Base-by-base conservation (phyloP, 768 basidiomycete genomes). In the Trametes punicea region DNA sequence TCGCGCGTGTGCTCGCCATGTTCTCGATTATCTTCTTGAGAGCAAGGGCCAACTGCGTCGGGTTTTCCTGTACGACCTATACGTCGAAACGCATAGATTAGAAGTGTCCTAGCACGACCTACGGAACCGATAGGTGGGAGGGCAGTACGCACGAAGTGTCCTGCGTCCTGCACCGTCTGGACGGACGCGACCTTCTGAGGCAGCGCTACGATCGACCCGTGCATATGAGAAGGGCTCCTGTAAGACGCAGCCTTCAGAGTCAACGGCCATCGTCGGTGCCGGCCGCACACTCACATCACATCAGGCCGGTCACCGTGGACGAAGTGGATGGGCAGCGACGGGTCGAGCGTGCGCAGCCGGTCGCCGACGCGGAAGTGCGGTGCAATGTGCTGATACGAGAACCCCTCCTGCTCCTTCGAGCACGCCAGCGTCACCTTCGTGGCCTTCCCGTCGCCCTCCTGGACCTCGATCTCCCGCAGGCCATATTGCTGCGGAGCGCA, bases 261-360 rank as follows among this genome's bases (percentile, higher is more conserved):
- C n/a, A n/a, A n/a, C n/a, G n/a, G n/a, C n/a, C n/a, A n/a, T n/a
- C n/a, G 34, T 15, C 6, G 13, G 15, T 36, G 15, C n/a, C n/a
- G n/a, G n/a, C n/a, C n/a, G n/a, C n/a, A n/a, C n/a, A 51, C 60
- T 23, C 42, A 55, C 56, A 62, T 55, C 29, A 56, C 29, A 33
- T 58, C 56, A 9, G n/a, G 27, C 1, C 56, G 56, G 15, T 47
- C 53, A 20, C 61, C 61, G 34, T 51, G 46, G 26, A 62, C 47
- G 39, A 18, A 51, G 38, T 62, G 34, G 13, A 36, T 10, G 8
- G 34, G 34, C 5, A 58, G 33, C 2, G 47, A 4, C 8, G 44
- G 31, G 30, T 51, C 48, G 39, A 62, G 56, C 29, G 44, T 18
- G 16, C 15, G 41, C 30, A 62, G 34, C 11, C 42, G 40, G 16